Conservation (phyloP, 2,329 filamentous ascomycete species). For the Xylariales sp. region DNA sequence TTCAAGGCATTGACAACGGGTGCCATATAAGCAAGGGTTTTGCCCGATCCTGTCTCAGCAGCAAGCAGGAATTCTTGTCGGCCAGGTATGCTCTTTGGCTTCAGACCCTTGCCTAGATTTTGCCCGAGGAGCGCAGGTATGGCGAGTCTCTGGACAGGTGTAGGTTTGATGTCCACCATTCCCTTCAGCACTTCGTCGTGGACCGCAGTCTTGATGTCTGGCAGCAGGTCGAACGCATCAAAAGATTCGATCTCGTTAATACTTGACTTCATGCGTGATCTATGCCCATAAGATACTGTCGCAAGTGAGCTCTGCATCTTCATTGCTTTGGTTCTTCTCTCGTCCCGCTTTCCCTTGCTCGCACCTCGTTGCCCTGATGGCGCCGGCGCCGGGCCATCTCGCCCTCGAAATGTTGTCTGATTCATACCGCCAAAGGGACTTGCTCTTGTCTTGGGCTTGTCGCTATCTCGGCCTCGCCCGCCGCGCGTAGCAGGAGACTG, state of each 20-base stretch:
- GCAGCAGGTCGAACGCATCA: slow-evolving; percentile 73
- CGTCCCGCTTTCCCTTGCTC: slow-evolving; percentile 34
- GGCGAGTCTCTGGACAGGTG: slow-evolving; percentile 83
- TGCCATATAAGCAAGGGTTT: slow-evolving; percentile 88
- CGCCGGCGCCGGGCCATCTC: slow-evolving; percentile 16
- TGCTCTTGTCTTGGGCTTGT: slow-evolving; percentile 6
- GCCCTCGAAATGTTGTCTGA: slow-evolving; percentile 7
- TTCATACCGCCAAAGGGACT: slow-evolving; percentile 17
- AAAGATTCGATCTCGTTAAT: slow-evolving; percentile 70
- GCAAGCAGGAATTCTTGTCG: slow-evolving; percentile 71
- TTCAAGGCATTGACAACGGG: slow-evolving; percentile 86
- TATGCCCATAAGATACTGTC: slow-evolving; percentile 69
- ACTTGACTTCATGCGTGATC: slow-evolving; percentile 31
- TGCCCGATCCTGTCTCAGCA: slow-evolving; percentile 94
- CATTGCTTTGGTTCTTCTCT: slow-evolving; percentile 68
- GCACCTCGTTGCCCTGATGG: slow-evolving; percentile 24
- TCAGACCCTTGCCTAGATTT: slow-evolving; percentile 30
- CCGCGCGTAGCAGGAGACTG: slow-evolving; percentile 5
- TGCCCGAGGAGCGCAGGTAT: slow-evolving; percentile 75
- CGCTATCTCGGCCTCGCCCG: slow-evolving; percentile 9
- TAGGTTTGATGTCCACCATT: slow-evolving; percentile 73
- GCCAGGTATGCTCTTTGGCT: slow-evolving; percentile 23
- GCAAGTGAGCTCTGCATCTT: slow-evolving; percentile 88
- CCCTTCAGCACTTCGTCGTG: slow-evolving; percentile 68
- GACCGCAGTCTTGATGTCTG: slow-evolving; percentile 67